Evolutionary conservation across 1,139 yeast genomes (phyloP), one percentile per base, ranked within the genome.

Genomic region (Blastobotrys serpentis): DNA sequence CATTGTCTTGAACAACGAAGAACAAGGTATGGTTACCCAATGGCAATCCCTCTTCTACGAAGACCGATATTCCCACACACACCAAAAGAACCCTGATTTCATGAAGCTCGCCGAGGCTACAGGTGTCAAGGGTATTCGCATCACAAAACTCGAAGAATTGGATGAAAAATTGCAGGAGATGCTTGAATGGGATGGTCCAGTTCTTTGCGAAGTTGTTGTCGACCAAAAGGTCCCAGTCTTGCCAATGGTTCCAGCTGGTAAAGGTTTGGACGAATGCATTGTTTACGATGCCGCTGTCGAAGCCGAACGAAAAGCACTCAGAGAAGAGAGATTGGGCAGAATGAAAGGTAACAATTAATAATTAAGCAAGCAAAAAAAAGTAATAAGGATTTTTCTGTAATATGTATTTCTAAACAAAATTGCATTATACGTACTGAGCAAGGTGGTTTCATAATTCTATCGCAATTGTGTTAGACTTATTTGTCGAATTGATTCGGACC

Each of bases 11-110:
- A 92, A 92, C 71, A 92, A 92, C 69, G 98, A 90, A 74, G 98
- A 92, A 74, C 98, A 92, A 75, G 98, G 98, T 67, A 92, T 92
- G 98, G 98, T 92, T 51, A 92, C 98, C 17, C 98, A 92, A 72
- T 92, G 98, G 98, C 98, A 92, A 74, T 86, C 96, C 14, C 76
- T 92, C 56, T 92, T 92, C 75, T 92, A 92, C 72, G 96, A 92
- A 69, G 92, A 92, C 71, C 84, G 98, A 73, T 92, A 87, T 69
- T 78, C 97, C 8, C 98, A 92, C 72, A 90, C 98, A 17, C 98
- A 92, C 73, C 98, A 92, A 73, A 69, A 79, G 57, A 90, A 90
- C 71, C 98, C 98, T 48, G 84, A 92, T 68, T 92, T 90, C 67
- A 81, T 87, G 78, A 86, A 86, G 69, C 77, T 92, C 52, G 95